Evolutionary conservation across 352 stramenopile genomes (phyloP).

Genomic region (Globisporangium abappressorium): DNA sequence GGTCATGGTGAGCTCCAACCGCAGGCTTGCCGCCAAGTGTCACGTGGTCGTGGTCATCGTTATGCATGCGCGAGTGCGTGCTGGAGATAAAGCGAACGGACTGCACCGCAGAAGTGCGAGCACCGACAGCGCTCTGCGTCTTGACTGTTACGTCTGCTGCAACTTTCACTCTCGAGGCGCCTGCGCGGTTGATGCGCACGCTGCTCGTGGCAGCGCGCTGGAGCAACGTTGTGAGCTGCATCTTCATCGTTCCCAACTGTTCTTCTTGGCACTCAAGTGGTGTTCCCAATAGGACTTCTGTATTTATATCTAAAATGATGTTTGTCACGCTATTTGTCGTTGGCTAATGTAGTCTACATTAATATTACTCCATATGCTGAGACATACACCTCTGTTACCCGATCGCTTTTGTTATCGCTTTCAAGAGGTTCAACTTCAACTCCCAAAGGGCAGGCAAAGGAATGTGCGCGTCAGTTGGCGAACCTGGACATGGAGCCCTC

Average conservation of each 20-base stretch:
- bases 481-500: slow-evolving; percentile 9
- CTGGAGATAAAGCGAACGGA: slow-evolving; percentile 28
- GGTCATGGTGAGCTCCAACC: slow-evolving; percentile 24
- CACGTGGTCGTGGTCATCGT: slow-evolving; percentile 23
- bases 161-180: background rate
- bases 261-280: background rate
- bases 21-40: slow-evolving; percentile 37
- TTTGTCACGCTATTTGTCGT: background rate
- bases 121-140: background rate
- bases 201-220: background rate
- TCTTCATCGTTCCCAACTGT: slow-evolving; percentile 6
- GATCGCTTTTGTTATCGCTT: slow-evolving; percentile 1
- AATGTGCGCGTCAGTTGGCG: background rate
- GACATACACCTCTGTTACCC: background rate
- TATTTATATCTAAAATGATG: background rate
- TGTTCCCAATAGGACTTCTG: background rate
- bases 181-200: slow-evolving; percentile 1
- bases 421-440: slow-evolving; percentile 6
- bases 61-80: slow-evolving; percentile 25
- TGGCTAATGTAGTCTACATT: background rate
- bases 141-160: background rate
- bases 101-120: background rate
- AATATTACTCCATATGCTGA: background rate
- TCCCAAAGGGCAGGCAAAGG: slow-evolving; percentile 19
- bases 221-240: slow-evolving; percentile 6